These are phyloP conservation scores for Rhizomucor miehei DNA, from an alignment of 371 early-diverging fungal species.

Conservation along the genomic window DNA sequence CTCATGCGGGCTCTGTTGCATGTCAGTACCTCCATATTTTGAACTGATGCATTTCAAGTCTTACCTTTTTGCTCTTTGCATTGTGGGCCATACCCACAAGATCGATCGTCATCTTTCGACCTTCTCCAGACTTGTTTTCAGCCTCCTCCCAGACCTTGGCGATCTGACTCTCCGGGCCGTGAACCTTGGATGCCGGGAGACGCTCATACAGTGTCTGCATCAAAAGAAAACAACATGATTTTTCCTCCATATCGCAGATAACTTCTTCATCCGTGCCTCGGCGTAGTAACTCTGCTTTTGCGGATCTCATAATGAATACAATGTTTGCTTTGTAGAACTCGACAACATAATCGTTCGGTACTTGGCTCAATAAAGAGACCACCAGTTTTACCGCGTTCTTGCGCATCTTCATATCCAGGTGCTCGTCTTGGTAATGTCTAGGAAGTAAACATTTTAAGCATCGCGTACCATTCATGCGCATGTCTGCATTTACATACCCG, in stretches of 20 bases:
- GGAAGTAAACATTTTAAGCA: not conserved
- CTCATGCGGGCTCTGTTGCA: slow-evolving; percentile 7
- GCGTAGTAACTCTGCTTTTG: slow-evolving; percentile 21
- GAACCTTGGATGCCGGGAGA: slow-evolving; percentile 29
- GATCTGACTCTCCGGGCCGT: slow-evolving; percentile 35
- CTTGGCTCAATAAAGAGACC: slow-evolving; percentile 43
- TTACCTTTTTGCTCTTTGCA: slow-evolving; percentile 15
- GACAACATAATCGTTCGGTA: slow-evolving; percentile 33
- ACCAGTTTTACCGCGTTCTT: slow-evolving; percentile 44
- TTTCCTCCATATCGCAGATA: slow-evolving; percentile 42
- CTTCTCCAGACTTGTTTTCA: slow-evolving; percentile 11
- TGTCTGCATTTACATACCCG: slow-evolving; percentile 28
- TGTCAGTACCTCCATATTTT: not conserved
- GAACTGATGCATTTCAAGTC: not conserved
- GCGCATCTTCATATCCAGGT: slow-evolving; percentile 30
- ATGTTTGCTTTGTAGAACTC: slow-evolving; percentile 53
- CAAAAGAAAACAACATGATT: slow-evolving; percentile 40
- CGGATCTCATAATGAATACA: slow-evolving; percentile 39
- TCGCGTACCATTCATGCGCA: not conserved
- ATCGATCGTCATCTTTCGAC: slow-evolving; percentile 24
- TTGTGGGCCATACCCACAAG: slow-evolving; percentile 18
- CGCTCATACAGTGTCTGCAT: slow-evolving; percentile 30
- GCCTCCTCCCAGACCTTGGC: slow-evolving; percentile 16
- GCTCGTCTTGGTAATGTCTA: slow-evolving; percentile 44
- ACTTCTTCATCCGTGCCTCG: slow-evolving; percentile 29